Conservation (phyloP, 805 yeast genomes). For the Brettanomyces naardenensis region DNA sequence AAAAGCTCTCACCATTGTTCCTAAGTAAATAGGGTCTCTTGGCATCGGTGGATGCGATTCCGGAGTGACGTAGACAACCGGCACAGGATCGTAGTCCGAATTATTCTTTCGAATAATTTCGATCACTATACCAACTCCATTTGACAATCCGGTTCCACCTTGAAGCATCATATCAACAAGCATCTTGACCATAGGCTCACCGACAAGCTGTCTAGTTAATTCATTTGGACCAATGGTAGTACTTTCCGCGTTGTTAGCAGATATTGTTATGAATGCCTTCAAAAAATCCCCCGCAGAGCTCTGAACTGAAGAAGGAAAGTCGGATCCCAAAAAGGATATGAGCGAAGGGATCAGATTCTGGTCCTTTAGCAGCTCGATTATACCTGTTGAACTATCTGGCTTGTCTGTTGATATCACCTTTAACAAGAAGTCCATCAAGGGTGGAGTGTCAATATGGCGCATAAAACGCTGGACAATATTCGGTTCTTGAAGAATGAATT, state of each 20-base stretch:
- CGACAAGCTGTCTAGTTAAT: slow-evolving; percentile 82
- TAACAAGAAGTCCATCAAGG: slow-evolving; percentile 85
- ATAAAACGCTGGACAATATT: slow-evolving; percentile 73
- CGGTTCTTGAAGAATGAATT: slow-evolving; percentile 61
- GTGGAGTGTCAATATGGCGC: slow-evolving; percentile 85
- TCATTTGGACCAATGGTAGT: slow-evolving; percentile 96
- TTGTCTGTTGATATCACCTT: slow-evolving; percentile 91
- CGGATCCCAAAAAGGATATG: slow-evolving; percentile 63
- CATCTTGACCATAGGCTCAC: slow-evolving; percentile 56
- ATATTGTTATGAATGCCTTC: slow-evolving; percentile 87
- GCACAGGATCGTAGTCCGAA: slow-evolving; percentile 88
- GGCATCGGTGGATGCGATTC: slow-evolving; percentile 90
- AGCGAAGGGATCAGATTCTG: slow-evolving; percentile 71
- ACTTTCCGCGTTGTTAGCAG: slow-evolving; percentile 86
- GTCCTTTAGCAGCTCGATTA: slow-evolving; percentile 63
- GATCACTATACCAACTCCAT: slow-evolving; percentile 90
- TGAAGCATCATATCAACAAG: slow-evolving; percentile 70
- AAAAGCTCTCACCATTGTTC: slow-evolving; percentile 73
- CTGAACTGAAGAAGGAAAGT: slow-evolving; percentile 63
- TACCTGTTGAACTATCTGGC: slow-evolving; percentile 81
- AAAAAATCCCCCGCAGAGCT: slow-evolving; percentile 93
- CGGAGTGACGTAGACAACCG: slow-evolving; percentile 71
- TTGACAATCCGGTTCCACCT: slow-evolving; percentile 83
- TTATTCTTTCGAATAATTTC: slow-evolving; percentile 93
- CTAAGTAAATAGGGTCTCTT: slow-evolving; percentile 88